These are phyloP conservation scores for Jaapia argillacea DNA, from an alignment of 768 basidiomycete species.

Conservation along the genomic window DNA sequence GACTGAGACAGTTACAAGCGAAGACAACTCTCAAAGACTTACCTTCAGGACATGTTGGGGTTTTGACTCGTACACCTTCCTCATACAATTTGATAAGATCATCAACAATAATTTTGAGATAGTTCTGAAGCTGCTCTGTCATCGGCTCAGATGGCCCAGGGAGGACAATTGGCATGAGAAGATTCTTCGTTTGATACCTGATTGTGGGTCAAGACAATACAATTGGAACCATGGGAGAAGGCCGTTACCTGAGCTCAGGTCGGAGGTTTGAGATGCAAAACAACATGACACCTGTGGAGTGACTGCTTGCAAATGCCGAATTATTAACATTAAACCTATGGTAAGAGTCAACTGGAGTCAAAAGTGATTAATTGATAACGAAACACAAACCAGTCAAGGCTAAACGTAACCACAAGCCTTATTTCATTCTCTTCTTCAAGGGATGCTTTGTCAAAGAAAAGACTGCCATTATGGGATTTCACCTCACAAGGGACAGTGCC, in stretches of 20 bases:
- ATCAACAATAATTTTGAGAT: slow-evolving; percentile 16
- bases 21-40: neutral
- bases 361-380: neutral
- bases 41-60: neutral
- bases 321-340: neutral
- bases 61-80: slow-evolving; percentile 10
- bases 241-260: neutral
- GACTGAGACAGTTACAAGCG: too few relatives aligned
- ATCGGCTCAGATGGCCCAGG: slow-evolving; percentile 21
- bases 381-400: neutral
- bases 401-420: neutral
- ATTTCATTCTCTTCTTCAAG: neutral
- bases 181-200: slow-evolving; percentile 14
- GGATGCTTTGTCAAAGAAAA: neutral
- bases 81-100: slow-evolving; percentile 19
- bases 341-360: neutral
- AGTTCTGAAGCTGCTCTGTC: slow-evolving; percentile 16
- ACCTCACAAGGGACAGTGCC: neutral
- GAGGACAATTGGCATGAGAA: slow-evolving; percentile 12
- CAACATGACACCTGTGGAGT: neutral
- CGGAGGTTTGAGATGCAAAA: neutral
- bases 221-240: neutral
- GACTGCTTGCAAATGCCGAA: neutral
- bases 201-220: neutral
- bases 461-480: neutral